phyloP scores from a whole-genome alignment of 2,329 filamentous ascomycete genomes.

The Sporothrix protearum region DNA sequence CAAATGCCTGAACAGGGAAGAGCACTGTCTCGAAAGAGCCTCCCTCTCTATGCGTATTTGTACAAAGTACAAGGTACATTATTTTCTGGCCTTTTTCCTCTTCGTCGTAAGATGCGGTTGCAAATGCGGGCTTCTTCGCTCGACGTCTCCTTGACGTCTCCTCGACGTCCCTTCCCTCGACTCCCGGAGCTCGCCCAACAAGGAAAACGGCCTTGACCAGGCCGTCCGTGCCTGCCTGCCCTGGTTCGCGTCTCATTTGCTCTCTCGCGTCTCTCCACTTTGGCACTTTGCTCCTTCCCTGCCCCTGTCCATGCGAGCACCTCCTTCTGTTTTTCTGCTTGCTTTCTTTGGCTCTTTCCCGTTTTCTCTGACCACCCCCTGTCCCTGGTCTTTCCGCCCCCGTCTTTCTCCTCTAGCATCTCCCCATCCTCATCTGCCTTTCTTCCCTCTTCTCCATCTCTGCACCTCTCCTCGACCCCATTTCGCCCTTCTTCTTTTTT shows the following conservation, averaged over 20 bases:
- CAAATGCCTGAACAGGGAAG: not conserved
- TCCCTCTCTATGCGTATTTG: too few species aligned
- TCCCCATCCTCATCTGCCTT: conserved; percentile 7
- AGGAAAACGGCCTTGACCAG: conserved; percentile 4
- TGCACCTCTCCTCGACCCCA: not conserved
- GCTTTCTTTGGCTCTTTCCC: not conserved
- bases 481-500: not conserved
- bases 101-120: not conserved
- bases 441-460: not conserved
- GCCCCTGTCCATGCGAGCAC: not conserved
- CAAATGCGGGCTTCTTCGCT: not conserved
- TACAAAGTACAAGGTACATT: too few species aligned
- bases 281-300: not conserved
- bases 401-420: not conserved
- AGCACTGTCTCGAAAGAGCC: not conserved
- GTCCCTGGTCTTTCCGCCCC: conserved; percentile 3
- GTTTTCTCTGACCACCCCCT: not conserved
- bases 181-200: not conserved
- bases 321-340: not conserved
- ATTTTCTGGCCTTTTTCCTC: not conserved
- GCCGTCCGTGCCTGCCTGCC: conserved; percentile 4
- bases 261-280: not conserved
- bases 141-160: too few species aligned
- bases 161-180: not conserved
- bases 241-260: not conserved